These are phyloP conservation scores for Pholiota conissans DNA, from an alignment of 768 basidiomycete genomes.

Conservation along the genomic window DNA sequence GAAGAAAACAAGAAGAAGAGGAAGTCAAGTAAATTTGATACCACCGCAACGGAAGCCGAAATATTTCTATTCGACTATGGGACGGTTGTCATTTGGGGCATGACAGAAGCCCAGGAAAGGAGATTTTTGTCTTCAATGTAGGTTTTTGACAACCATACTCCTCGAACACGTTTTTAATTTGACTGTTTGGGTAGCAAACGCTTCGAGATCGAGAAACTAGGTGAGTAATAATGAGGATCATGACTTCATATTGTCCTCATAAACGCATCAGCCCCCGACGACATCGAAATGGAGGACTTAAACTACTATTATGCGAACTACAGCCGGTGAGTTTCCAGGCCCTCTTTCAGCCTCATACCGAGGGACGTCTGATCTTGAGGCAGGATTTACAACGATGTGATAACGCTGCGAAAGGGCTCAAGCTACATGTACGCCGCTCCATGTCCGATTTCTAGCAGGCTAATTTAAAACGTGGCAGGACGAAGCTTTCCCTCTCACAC, in stretches of 20 bases:
- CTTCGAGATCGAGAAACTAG: constrained; percentile 89
- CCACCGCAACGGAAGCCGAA: constrained; percentile 72
- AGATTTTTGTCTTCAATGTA: constrained; percentile 89
- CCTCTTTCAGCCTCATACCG: not conserved
- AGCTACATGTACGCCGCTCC: constrained; percentile 79
- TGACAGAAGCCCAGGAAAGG: constrained; percentile 91
- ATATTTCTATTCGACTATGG: constrained; percentile 95
- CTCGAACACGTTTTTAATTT: constrained; percentile 12
- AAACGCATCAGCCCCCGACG: constrained; percentile 67
- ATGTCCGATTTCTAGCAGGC: constrained; percentile 11
- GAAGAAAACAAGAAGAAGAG: constrained; percentile 36
- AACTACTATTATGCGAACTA: constrained; percentile 98
- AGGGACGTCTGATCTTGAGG: not conserved
- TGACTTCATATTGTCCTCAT: not conserved
- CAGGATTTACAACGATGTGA: constrained; percentile 97
- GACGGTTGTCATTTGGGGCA: constrained; percentile 96
- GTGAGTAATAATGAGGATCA: constrained; percentile 33
- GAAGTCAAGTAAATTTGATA: constrained; percentile 68
- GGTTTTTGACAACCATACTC: constrained; percentile 29
- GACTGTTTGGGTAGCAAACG: constrained; percentile 62
- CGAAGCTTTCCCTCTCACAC: constrained; percentile 92
- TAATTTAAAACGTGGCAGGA: constrained; percentile 52
- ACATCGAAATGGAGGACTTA: constrained; percentile 94
- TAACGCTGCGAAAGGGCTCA: constrained; percentile 90
- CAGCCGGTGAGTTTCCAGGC: constrained; percentile 62